A percentile compares a stretch with the other conserved stretches of the same genome.
Evolutionary conservation across 495 filamentous ascomycete genomes (phyloP).

Genomic region (Pyrenula massariospora): DNA sequence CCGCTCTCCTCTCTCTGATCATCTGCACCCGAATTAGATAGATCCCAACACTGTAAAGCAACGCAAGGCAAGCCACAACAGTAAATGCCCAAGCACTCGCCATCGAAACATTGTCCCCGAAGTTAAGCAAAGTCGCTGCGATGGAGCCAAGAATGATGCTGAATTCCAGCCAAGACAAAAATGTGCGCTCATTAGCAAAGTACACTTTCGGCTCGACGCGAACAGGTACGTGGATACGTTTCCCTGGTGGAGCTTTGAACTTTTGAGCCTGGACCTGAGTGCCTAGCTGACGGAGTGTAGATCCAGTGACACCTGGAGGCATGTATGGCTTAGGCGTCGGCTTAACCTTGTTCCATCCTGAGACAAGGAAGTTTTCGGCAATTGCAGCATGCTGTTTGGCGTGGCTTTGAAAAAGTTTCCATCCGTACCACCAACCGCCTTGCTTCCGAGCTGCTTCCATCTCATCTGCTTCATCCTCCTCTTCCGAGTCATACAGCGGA

Average conservation of each 20-base stretch:
- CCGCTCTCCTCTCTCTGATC: slow-evolving; percentile 68
- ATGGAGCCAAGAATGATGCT: slow-evolving; percentile 88
- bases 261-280: slow-evolving; percentile 43
- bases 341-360: slow-evolving; percentile 34
- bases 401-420: slow-evolving; percentile 22
- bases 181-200: slow-evolving; percentile 92
- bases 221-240: slow-evolving; percentile 88
- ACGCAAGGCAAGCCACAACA: slow-evolving; percentile 56
- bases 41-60: slow-evolving; percentile 68
- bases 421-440: slow-evolving; percentile 60
- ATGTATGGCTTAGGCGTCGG: slow-evolving; percentile 46
- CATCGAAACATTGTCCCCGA: slow-evolving; percentile 51
- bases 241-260: slow-evolving; percentile 83
- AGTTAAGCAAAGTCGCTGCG: slow-evolving; percentile 85
- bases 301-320: slow-evolving; percentile 31
- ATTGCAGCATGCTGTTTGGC: slow-evolving; percentile 30
- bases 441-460: slow-evolving; percentile 62
- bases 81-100: slow-evolving; percentile 69
- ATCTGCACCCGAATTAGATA: slow-evolving; percentile 81
- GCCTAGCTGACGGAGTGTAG: slow-evolving; percentile 21
- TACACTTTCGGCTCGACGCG: slow-evolving; percentile 96
- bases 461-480: slow-evolving; percentile 57
- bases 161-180: slow-evolving; percentile 95
- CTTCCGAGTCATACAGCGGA: slow-evolving; percentile 85
- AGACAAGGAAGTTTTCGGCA: slow-evolving; percentile 25